Evolutionary conservation across 257 asterid species (phyloP).

Genomic region (Nicotiana tomentosiformis): DNA sequence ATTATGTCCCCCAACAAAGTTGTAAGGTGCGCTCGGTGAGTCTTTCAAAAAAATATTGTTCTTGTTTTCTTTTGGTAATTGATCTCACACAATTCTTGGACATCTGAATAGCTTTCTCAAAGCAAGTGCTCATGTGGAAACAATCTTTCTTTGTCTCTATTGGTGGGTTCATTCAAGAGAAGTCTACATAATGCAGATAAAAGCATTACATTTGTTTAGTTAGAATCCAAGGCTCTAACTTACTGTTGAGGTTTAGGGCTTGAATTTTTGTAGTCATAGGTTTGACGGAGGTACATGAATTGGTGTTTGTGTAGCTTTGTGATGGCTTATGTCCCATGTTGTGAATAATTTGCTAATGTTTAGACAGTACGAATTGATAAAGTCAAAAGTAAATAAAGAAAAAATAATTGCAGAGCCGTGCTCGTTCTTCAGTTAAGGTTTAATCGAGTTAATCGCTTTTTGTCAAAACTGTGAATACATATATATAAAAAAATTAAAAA

Average conservation of each 20-base stretch:
- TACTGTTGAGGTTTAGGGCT: background rate
- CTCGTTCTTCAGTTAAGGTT: background rate
- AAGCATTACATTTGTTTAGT: background rate
- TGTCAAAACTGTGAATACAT: too few relatives aligned
- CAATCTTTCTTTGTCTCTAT: too few relatives aligned
- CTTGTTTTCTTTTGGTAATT: background rate
- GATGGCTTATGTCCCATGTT: background rate
- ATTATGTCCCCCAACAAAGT: slow-evolving; percentile 1
- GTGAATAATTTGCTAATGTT: background rate
- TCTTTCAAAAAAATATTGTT: background rate
- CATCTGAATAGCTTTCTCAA: background rate
- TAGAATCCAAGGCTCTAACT: background rate
- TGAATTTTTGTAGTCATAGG: too few relatives aligned
- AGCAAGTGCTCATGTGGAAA: background rate
- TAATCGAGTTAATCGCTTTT: background rate
- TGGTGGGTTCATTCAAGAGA: background rate
- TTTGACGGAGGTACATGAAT: too few relatives aligned
- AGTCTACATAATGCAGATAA: background rate
- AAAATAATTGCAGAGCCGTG: background rate
- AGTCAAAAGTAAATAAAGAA: background rate
- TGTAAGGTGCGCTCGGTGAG: background rate
- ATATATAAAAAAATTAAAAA: too few relatives aligned
- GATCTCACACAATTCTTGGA: background rate
- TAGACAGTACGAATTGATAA: background rate
- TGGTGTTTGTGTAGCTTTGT: background rate